phyloP scores from a whole-genome alignment of 805 yeast species.

The Barnettozyma californica region DNA sequence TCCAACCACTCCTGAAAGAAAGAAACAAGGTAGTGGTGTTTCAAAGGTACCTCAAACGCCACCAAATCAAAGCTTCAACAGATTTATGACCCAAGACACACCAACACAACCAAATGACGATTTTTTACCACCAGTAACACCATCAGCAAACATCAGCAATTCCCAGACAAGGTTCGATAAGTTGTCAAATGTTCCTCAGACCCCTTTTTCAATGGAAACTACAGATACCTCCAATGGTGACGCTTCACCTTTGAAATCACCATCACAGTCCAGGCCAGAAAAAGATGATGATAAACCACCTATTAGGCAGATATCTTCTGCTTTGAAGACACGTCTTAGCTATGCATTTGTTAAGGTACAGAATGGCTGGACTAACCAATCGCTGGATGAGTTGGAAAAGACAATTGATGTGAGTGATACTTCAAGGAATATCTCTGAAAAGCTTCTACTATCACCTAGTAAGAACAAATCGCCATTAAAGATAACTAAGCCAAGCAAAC shows the following conservation, averaged over 20 bases:
- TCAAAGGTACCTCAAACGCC: conserved; percentile 20
- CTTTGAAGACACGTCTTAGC: conserved; percentile 34
- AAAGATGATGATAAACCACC: conserved; percentile 30
- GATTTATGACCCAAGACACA: conserved; percentile 10
- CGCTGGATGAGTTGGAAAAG: conserved; percentile 26
- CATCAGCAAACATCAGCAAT: conserved; percentile 11
- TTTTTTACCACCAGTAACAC: conserved; percentile 21
- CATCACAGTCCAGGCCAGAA: conserved; percentile 16
- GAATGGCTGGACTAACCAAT: conserved; percentile 27
- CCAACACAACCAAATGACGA: conserved; percentile 15
- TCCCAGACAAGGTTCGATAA: conserved; percentile 1
- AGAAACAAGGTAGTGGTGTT: neutral
- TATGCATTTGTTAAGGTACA: conserved; percentile 37
- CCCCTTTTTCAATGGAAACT: conserved; percentile 13
- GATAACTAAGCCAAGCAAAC: conserved; percentile 6
- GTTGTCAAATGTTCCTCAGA: conserved; percentile 22
- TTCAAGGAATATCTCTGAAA: neutral
- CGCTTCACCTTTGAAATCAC: conserved; percentile 24
- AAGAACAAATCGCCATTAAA: conserved; percentile 5
- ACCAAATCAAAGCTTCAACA: conserved; percentile 11
- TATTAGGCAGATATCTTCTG: conserved; percentile 35
- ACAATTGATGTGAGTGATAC: conserved; percentile 8
- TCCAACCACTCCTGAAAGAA: conserved; percentile 15
- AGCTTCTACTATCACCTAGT: neutral
- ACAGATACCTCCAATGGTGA: conserved; percentile 1